Conservation (phyloP, 176 grass and related monocot genomes). For the Olyra latifolia region DNA sequence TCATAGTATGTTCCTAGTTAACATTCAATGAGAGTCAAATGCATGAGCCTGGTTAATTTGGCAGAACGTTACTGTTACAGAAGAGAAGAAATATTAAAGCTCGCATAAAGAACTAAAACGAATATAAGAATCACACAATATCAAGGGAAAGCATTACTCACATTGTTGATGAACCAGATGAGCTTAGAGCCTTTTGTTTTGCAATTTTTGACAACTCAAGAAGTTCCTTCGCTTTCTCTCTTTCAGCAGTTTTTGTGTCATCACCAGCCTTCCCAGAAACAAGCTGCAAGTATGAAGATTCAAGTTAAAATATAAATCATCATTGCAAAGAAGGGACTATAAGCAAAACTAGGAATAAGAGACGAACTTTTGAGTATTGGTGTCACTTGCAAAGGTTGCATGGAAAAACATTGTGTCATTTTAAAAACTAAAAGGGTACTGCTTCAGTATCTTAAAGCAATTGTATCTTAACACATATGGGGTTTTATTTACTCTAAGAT, state of each 20-base stretch:
- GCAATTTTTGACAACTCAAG: constrained; percentile 57
- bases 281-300: constrained; percentile 48
- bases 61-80: constrained; percentile 5
- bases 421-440: not conserved
- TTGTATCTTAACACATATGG: not conserved
- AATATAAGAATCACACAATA: constrained; percentile 1
- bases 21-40: not conserved
- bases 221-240: constrained; percentile 75
- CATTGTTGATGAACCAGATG: constrained; percentile 49
- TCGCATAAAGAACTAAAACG: constrained; percentile 3
- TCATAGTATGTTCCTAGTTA: not conserved
- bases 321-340: not conserved
- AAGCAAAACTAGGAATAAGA: constrained; percentile 9
- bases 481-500: not conserved
- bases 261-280: constrained; percentile 83
- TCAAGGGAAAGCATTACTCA: constrained; percentile 41
- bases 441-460: not conserved
- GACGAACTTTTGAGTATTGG: not conserved
- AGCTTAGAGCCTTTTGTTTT: constrained; percentile 56
- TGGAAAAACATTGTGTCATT: not conserved
- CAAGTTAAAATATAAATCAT: not conserved
- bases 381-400: constrained; percentile 17
- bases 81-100: constrained; percentile 3
- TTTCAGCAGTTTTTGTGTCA: constrained; percentile 72
- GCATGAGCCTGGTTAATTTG: constrained; percentile 12